Evolutionary conservation across 768 basidiomycete species (phyloP).

Genomic region (Leccinum truebloodii): DNA sequence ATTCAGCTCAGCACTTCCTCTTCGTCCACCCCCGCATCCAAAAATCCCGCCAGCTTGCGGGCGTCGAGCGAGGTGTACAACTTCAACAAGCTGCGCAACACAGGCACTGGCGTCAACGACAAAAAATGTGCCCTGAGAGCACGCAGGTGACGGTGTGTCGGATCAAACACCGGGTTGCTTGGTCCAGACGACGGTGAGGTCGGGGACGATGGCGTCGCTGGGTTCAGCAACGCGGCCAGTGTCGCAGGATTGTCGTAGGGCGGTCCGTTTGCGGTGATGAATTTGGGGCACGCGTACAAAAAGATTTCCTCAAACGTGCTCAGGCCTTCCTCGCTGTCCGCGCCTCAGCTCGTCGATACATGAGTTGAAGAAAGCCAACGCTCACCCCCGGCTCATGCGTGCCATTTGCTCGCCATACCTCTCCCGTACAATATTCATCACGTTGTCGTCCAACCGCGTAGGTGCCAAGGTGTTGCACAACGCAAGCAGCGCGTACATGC

Average conservation of each 20-base stretch:
- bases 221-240: slow-evolving; percentile 51
- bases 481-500: slow-evolving; percentile 96
- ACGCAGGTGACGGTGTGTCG: slow-evolving; percentile 79
- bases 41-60: slow-evolving; percentile 87
- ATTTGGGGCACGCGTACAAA: slow-evolving; percentile 93
- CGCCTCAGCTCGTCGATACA: neutral
- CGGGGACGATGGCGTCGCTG: slow-evolving; percentile 38
- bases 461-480: slow-evolving; percentile 93
- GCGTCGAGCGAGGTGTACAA: slow-evolving; percentile 94
- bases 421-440: slow-evolving; percentile 90
- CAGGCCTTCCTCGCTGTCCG: slow-evolving; percentile 63
- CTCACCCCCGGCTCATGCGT: slow-evolving; percentile 84
- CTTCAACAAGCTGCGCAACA: slow-evolving; percentile 89
- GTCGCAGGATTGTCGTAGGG: slow-evolving; percentile 82
- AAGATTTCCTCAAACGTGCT: slow-evolving; percentile 60
- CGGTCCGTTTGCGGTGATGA: slow-evolving; percentile 92
- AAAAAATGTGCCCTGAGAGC: slow-evolving; percentile 84
- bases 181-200: slow-evolving; percentile 22
- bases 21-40: slow-evolving; percentile 74
- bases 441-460: slow-evolving; percentile 90
- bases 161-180: slow-evolving; percentile 45
- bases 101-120: slow-evolving; percentile 76
- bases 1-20: slow-evolving; percentile 95
- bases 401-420: slow-evolving; percentile 89
- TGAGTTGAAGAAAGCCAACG: slow-evolving; percentile 16